These are phyloP conservation scores for Dendrobium officinale DNA, from an alignment of 106 monocot species.

Conservation along the genomic window DNA sequence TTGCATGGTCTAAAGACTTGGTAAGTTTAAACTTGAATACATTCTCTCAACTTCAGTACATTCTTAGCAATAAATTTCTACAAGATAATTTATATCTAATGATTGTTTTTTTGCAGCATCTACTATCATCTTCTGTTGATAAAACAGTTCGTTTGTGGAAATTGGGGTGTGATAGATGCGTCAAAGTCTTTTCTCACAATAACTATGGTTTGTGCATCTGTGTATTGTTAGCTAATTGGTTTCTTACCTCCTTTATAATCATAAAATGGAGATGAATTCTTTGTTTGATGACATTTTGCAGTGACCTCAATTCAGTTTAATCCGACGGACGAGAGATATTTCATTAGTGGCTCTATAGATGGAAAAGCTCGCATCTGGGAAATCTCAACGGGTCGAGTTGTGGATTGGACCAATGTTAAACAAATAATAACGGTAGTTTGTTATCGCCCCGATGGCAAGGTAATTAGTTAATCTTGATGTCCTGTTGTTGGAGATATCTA, in stretches of 20 bases:
- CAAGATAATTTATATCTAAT: neutral
- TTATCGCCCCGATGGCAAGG: constrained; percentile 57
- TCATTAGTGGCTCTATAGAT: constrained; percentile 71
- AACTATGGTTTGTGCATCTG: constrained; percentile 40
- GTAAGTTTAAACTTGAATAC: constrained; percentile 1
- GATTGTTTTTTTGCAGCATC: constrained; percentile 35
- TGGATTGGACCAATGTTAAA: constrained; percentile 55
- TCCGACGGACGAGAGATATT: constrained; percentile 46
- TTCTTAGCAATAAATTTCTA: neutral
- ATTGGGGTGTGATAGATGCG: constrained; percentile 32
- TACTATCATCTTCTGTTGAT: constrained; percentile 63
- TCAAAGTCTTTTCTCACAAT: constrained; percentile 55
- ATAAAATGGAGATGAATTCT: neutral
- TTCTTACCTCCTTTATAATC: neutral
- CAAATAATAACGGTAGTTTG: constrained; percentile 65
- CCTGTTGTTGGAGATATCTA: neutral
- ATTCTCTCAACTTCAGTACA: constrained; percentile 12
- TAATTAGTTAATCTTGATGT: constrained; percentile 14
- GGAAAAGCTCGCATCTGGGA: constrained; percentile 62
- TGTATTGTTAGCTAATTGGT: neutral
- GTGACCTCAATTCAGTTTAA: constrained; percentile 74
- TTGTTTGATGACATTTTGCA: constrained; percentile 17
- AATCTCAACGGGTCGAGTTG: constrained; percentile 33
- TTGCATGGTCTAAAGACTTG: constrained; percentile 64
- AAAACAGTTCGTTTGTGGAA: constrained; percentile 67